Conservation (phyloP, 768 basidiomycete genomes). For the Suillus decipiens region DNA sequence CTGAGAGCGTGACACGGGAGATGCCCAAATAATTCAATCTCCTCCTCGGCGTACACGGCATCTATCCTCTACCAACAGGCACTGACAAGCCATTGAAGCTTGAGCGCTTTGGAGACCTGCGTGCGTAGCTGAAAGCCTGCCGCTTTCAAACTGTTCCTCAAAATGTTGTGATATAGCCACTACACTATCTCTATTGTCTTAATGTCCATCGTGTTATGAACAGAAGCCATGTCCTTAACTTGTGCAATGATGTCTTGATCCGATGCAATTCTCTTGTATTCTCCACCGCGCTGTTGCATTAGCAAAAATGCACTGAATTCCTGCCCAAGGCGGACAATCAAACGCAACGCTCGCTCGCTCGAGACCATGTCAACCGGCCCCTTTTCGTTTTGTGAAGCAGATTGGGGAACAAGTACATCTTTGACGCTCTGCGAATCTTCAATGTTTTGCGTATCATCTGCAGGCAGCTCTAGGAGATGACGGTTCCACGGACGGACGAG, state of each 20-base stretch:
- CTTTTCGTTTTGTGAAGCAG: neutral
- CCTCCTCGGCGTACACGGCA: too few relatives aligned
- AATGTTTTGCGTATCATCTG: neutral
- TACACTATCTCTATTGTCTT: neutral
- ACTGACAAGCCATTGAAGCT: too few relatives aligned
- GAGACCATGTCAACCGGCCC: neutral
- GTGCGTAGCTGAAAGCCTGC: too few relatives aligned
- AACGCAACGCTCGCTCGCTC: neutral
- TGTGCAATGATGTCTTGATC: neutral
- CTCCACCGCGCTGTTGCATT: neutral
- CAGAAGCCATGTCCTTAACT: neutral
- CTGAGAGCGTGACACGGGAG: too few relatives aligned
- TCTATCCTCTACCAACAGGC: too few relatives aligned
- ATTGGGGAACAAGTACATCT: neutral
- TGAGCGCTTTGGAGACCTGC: too few relatives aligned
- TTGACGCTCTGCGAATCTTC: neutral
- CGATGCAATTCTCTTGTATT: constrained; percentile 1
- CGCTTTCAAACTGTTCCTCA: too few relatives aligned
- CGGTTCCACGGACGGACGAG: neutral
- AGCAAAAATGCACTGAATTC: neutral
- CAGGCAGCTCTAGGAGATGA: neutral
- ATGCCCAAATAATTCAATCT: too few relatives aligned
- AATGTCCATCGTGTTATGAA: neutral
- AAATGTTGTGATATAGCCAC: neutral
- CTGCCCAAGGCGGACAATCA: constrained; percentile 4